phyloP scores from a whole-genome alignment of 306 rosid genomes.

The Gastrolobium villosum region DNA sequence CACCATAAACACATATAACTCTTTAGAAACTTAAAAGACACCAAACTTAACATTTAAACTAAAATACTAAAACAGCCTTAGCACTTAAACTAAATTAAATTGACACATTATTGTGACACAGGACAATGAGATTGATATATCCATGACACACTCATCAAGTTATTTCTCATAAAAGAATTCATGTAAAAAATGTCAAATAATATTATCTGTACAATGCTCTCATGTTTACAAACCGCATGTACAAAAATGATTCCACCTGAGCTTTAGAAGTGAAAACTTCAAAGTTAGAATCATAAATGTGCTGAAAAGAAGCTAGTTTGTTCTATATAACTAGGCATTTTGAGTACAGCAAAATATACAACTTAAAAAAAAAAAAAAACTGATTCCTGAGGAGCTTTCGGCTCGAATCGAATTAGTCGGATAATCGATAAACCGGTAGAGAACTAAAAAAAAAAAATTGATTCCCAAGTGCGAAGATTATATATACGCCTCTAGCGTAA shows the following conservation, averaged over 20 bases:
- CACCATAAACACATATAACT: too few relatives aligned
- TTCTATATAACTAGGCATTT: background rate
- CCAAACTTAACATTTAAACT: too few relatives aligned
- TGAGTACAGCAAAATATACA: slow-evolving; percentile 15
- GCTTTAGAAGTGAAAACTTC: slow-evolving; percentile 23
- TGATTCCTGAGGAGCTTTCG: too few relatives aligned
- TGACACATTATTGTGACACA: too few relatives aligned
- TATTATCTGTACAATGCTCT: background rate
- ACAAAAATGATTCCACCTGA: slow-evolving; percentile 31
- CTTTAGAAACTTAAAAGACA: too few relatives aligned
- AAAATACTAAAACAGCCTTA: too few relatives aligned
- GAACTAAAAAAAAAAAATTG: too few relatives aligned
- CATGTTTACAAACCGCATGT: background rate
- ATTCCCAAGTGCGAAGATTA: background rate
- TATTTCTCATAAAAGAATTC: background rate
- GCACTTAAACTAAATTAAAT: too few relatives aligned
- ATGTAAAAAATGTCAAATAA: background rate
- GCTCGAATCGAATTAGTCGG: too few relatives aligned
- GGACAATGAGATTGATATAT: too few relatives aligned
- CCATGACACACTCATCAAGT: background rate
- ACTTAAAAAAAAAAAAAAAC: background rate
- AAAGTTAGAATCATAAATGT: slow-evolving; percentile 12
- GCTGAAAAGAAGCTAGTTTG: background rate
- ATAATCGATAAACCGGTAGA: too few relatives aligned
- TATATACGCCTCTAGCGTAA: too few relatives aligned